Percentiles rank a stretch among this genome's conserved stretches.
Evolutionary conservation across 768 basidiomycete species (phyloP).

Genomic region (Lactarius hengduanensis): DNA sequence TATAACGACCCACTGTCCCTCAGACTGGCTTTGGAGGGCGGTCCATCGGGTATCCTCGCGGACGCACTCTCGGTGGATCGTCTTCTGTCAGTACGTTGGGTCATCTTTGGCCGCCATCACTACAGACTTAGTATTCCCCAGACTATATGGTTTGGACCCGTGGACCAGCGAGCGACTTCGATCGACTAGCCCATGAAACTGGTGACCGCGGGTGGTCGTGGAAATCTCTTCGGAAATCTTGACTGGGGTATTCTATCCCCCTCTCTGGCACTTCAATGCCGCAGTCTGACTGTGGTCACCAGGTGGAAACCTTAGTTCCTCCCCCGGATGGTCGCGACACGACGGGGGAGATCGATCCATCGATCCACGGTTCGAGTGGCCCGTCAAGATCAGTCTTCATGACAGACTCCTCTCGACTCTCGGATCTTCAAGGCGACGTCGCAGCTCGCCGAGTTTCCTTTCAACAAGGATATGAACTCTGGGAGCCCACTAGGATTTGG

Average conservation of each 20-base stretch:
- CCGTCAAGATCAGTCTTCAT: constrained; percentile 29
- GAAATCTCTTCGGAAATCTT: constrained; percentile 19
- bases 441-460: neutral
- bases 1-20: constrained; percentile 27
- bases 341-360: constrained; percentile 29
- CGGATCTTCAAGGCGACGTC: constrained; percentile 22
- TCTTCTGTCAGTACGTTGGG: constrained; percentile 26
- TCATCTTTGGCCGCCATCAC: neutral
- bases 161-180: constrained; percentile 27
- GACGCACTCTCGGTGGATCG: constrained; percentile 26
- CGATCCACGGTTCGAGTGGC: constrained; percentile 32
- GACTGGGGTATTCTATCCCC: neutral
- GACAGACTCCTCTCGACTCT: neutral
- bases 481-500: too few species aligned
- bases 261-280: neutral
- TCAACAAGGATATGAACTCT: too few species aligned
- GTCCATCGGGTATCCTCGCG: constrained; percentile 27
- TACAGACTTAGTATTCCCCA: neutral
- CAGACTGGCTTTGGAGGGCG: constrained; percentile 22
- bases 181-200: constrained; percentile 27
- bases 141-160: constrained; percentile 22
- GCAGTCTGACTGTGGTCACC: neutral
- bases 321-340: constrained; percentile 28
- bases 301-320: constrained; percentile 8
- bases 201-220: constrained; percentile 30